Percentiles rank a stretch among this genome's conserved stretches.
phyloP scores from a whole-genome alignment of 2,329 filamentous ascomycete species.

The Epichloe coenophiala region DNA sequence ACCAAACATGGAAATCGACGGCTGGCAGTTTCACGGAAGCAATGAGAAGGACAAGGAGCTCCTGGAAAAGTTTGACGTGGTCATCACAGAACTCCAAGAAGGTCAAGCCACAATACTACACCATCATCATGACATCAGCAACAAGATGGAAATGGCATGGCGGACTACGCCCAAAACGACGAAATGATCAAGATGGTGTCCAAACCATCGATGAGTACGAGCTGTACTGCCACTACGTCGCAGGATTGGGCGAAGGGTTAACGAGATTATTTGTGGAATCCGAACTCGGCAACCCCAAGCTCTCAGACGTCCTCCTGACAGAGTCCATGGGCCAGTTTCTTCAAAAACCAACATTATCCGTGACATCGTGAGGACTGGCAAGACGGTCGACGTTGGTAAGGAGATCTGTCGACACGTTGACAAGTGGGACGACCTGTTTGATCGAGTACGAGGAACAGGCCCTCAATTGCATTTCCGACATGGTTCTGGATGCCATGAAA shows the following conservation, averaged over 20 bases:
- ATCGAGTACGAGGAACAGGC: constrained; percentile 64
- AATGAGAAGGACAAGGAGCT: constrained; percentile 88
- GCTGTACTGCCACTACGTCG: constrained; percentile 94
- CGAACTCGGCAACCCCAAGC: constrained; percentile 71
- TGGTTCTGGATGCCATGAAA: constrained; percentile 80
- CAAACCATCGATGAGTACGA: constrained; percentile 83
- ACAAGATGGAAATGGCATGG: constrained; percentile 97
- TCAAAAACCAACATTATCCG: constrained; percentile 99
- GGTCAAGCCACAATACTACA: constrained; percentile 70
- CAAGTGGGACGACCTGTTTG: constrained; percentile 80
- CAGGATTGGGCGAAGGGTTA: constrained; percentile 85
- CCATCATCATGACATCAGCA: constrained; percentile 83
- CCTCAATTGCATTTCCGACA: constrained; percentile 77
- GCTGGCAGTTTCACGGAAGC: constrained; percentile 81
- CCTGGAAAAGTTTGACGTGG: constrained; percentile 82
- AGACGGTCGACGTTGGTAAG: constrained; percentile 81
- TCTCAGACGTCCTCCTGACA: constrained; percentile 74
- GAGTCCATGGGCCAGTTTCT: constrained; percentile 97
- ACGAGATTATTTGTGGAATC: constrained; percentile 83
- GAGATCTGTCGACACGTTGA: constrained; percentile 92
- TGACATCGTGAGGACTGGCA: constrained; percentile 83
- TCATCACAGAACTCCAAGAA: constrained; percentile 79
- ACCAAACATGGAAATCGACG: constrained; percentile 66
- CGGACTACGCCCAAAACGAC: constrained; percentile 78
- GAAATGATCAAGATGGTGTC: constrained; percentile 69